Conservation (phyloP, 225 moss, liverwort and hornwort genomes). For the Straminergon stramineum region DNA sequence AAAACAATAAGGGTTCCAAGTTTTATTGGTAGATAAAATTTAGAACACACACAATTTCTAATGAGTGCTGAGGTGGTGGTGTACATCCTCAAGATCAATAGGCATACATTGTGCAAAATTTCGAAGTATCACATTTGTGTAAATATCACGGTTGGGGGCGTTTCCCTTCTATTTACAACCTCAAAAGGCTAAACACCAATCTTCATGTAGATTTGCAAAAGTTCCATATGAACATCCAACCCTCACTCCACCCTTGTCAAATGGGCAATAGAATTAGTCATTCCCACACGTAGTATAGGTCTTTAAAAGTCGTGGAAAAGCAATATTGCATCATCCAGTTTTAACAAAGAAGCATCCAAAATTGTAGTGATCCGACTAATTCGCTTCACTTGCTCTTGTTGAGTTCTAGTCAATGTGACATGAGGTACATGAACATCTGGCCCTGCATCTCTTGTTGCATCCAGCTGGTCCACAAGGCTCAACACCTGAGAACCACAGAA, state of each 20-base stretch:
- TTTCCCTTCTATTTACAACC: background rate
- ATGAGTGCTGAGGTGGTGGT: background rate
- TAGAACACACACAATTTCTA: background rate
- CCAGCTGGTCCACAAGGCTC: conserved; percentile 61
- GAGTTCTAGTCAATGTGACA: conserved; percentile 57
- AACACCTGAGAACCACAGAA: conserved; percentile 28
- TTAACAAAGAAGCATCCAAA: conserved; percentile 73
- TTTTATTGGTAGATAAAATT: background rate
- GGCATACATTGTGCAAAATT: background rate
- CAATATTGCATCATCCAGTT: conserved; percentile 68
- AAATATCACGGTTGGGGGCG: background rate
- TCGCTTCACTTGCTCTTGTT: conserved; percentile 75
- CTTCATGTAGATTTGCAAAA: background rate
- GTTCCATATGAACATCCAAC: background rate
- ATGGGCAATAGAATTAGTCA: background rate
- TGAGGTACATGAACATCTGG: conserved; percentile 43
- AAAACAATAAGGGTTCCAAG: background rate
- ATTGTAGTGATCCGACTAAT: conserved; percentile 65
- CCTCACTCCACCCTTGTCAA: background rate
- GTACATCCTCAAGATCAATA: background rate
- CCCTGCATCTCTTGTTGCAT: conserved; percentile 42
- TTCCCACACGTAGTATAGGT: background rate
- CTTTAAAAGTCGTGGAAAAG: conserved; percentile 74
- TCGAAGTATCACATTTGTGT: background rate
- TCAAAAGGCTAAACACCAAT: background rate